Evolutionary conservation across 257 asterid genomes (phyloP).

Genomic region (Solanum tarijense): DNA sequence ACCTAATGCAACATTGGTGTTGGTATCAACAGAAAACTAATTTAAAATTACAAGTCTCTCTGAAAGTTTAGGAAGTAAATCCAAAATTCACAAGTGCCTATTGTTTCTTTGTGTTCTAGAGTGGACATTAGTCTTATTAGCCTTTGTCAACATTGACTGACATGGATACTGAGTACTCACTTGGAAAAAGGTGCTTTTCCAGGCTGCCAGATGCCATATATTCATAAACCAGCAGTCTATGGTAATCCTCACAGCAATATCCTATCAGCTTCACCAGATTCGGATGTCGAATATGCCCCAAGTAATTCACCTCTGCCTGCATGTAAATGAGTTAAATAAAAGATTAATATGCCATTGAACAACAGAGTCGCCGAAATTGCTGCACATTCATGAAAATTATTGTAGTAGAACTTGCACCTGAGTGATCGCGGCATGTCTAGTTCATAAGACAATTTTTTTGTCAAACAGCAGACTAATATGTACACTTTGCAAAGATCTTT

Average conservation of each 20-base stretch:
- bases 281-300: constrained; percentile 79
- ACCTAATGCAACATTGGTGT: neutral
- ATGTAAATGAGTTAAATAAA: constrained; percentile 1
- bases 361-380: neutral
- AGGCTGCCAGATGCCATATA: constrained; percentile 94
- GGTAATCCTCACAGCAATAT: constrained; percentile 85
- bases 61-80: neutral
- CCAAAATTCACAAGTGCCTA: neutral
- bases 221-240: constrained; percentile 80
- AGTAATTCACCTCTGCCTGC: constrained; percentile 91
- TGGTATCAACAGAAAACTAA: neutral
- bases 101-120: neutral
- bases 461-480: neutral
- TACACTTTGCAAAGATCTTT: neutral
- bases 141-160: neutral
- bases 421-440: neutral
- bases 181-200: constrained; percentile 70
- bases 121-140: neutral
- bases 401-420: neutral
- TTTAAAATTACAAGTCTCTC: neutral
- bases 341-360: neutral
- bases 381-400: neutral
- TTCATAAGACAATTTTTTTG: neutral
- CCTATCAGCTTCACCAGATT: constrained; percentile 87
- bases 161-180: constrained; percentile 37